These are phyloP conservation scores for Camellia oleifera DNA, from an alignment of 179 eudicot genomes.

Conservation along the genomic window DNA sequence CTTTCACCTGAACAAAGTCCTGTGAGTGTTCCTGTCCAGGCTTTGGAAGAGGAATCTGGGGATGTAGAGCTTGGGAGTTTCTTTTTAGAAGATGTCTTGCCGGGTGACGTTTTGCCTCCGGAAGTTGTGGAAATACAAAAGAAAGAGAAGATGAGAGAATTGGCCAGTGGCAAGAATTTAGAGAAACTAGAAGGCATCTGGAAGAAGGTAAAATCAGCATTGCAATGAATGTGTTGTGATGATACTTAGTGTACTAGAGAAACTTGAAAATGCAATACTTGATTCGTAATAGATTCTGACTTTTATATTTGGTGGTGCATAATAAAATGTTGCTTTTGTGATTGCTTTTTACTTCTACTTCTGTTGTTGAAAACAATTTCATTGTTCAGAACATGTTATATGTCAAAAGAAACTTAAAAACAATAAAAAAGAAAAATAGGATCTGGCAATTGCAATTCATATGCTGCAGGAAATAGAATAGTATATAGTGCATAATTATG, in stretches of 20 bases:
- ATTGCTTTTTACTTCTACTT: not conserved
- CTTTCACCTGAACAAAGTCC: constrained; percentile 23
- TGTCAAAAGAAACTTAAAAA: not conserved
- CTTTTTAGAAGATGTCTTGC: constrained; percentile 54
- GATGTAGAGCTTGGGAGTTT: constrained; percentile 76
- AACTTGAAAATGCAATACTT: not conserved
- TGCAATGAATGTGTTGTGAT: constrained; percentile 6
- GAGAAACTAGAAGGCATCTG: constrained; percentile 86
- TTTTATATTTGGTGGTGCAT: not conserved
- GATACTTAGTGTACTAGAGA: constrained; percentile 14
- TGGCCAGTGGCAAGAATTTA: constrained; percentile 50
- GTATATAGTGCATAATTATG: not conserved
- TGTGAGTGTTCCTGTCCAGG: constrained; percentile 26
- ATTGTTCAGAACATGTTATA: not conserved
- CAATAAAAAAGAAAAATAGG: not conserved
- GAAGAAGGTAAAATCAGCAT: constrained; percentile 61
- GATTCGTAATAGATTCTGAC: not conserved
- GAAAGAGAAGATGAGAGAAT: constrained; percentile 53
- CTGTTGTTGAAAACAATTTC: not conserved
- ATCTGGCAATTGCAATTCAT: not conserved
- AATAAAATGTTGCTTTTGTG: not conserved
- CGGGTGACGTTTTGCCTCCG: constrained; percentile 40
- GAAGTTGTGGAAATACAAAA: constrained; percentile 51
- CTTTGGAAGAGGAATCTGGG: constrained; percentile 42
- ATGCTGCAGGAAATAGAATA: not conserved